These are phyloP conservation scores for Sistotremastrum suecicum DNA, from an alignment of 768 basidiomycete genomes.

Conservation along the genomic window DNA sequence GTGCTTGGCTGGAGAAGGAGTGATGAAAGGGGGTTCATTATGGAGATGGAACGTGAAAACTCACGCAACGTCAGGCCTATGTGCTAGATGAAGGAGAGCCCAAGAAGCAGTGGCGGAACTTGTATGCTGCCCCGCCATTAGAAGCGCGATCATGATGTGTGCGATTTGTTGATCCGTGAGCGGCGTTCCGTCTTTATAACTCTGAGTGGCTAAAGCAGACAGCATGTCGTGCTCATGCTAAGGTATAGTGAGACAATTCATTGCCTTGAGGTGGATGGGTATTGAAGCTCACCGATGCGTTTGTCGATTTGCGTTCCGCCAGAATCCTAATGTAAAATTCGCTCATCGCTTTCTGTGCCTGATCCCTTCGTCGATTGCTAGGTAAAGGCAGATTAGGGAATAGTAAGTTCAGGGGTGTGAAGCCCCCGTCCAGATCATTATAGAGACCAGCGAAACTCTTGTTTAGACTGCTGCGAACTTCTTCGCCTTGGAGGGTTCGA, in stretches of 20 bases:
- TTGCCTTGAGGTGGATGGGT: neutral
- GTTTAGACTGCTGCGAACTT: slow-evolving; percentile 27
- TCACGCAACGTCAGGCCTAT: slow-evolving; percentile 25
- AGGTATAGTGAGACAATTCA: neutral
- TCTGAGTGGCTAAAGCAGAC: slow-evolving; percentile 23
- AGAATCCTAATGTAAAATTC: slow-evolving; percentile 36
- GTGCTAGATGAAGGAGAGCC: slow-evolving; percentile 29
- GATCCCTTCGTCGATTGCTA: slow-evolving; percentile 28
- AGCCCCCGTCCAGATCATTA: slow-evolving; percentile 34
- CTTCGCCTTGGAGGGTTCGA: slow-evolving; percentile 31
- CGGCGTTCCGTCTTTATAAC: slow-evolving; percentile 29
- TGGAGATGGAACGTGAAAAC: slow-evolving; percentile 3
- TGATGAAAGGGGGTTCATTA: neutral
- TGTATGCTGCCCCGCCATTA: slow-evolving; percentile 42
- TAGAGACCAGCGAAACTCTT: slow-evolving; percentile 28
- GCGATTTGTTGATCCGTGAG: slow-evolving; percentile 33
- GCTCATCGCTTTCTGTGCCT: slow-evolving; percentile 32
- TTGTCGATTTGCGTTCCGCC: slow-evolving; percentile 18
- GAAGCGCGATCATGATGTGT: slow-evolving; percentile 39
- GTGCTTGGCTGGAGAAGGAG: slow-evolving; percentile 14
- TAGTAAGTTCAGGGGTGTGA: slow-evolving; percentile 34
- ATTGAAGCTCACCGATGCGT: slow-evolving; percentile 19
- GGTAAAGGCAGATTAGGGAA: slow-evolving; percentile 36
- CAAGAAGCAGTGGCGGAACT: slow-evolving; percentile 33
- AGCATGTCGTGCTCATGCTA: slow-evolving; percentile 34